Evolutionary conservation across 805 yeast genomes (phyloP).

Genomic region (Yamadazyma insecticola): DNA sequence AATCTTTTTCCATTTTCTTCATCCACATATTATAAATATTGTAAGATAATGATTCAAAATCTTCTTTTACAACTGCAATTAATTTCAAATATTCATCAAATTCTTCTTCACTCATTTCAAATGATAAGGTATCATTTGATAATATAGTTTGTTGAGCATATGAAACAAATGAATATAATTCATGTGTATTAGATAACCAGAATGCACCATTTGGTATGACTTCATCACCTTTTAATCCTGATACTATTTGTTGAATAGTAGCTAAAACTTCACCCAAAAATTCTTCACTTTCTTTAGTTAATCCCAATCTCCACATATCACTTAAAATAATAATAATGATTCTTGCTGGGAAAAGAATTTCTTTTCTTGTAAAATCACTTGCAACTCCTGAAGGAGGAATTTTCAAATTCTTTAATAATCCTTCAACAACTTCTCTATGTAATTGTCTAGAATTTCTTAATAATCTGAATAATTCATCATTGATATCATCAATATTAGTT

Average conservation of each 20-base stretch:
- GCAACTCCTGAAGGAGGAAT: conserved; percentile 85
- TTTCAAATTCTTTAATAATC: conserved; percentile 76
- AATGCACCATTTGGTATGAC: conserved; percentile 90
- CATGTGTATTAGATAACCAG: conserved; percentile 97
- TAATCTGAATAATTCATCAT: conserved; percentile 67
- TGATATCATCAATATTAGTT: conserved; percentile 59
- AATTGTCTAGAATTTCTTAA: conserved; percentile 67
- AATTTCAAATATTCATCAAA: conserved; percentile 84
- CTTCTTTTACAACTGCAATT: conserved; percentile 89
- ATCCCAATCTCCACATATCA: conserved; percentile 98
- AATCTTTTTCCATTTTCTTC: conserved; percentile 86
- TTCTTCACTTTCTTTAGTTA: conserved; percentile 86
- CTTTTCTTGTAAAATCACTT: conserved; percentile 77
- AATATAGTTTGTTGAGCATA: conserved; percentile 91
- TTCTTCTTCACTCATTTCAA: conserved; percentile 86
- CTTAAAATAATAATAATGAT: conserved; percentile 85
- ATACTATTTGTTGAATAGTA: conserved; percentile 80
- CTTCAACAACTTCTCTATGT: conserved; percentile 81
- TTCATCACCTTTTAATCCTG: conserved; percentile 77
- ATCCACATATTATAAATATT: conserved; percentile 96
- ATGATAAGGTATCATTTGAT: conserved; percentile 72
- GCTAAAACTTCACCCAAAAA: conserved; percentile 86
- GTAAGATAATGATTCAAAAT: conserved; percentile 86
- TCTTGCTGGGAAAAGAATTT: conserved; percentile 93
- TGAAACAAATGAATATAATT: conserved; percentile 87